phyloP scores from a whole-genome alignment of 2,329 filamentous ascomycete genomes.

The Lecanicillium sp. region DNA sequence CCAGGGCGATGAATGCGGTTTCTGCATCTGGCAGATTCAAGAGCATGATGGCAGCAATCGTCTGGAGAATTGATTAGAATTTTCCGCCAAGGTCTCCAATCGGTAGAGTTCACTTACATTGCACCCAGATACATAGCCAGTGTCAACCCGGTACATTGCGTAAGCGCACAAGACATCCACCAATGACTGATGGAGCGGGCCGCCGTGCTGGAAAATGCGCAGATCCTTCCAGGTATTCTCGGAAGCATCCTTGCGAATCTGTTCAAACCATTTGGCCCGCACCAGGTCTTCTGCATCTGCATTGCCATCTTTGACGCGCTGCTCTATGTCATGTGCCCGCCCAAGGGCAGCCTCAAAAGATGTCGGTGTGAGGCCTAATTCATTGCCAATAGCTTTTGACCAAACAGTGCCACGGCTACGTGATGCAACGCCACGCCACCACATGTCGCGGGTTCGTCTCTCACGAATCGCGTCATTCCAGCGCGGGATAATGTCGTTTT shows the following conservation, averaged over 20 bases:
- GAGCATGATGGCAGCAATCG: slow-evolving; percentile 64
- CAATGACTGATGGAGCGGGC: slow-evolving; percentile 59
- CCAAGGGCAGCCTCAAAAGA: slow-evolving; percentile 65
- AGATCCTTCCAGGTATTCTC: slow-evolving; percentile 61
- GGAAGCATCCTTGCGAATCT: slow-evolving; percentile 56
- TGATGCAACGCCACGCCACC: slow-evolving; percentile 73
- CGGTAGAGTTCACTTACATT: slow-evolving; percentile 48
- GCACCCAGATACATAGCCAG: slow-evolving; percentile 67
- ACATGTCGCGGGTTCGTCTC: slow-evolving; percentile 63
- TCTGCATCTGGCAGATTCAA: slow-evolving; percentile 59
- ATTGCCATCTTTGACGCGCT: slow-evolving; percentile 42
- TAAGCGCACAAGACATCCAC: slow-evolving; percentile 71
- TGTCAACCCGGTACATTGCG: slow-evolving; percentile 72
- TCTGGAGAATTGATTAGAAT: slow-evolving; percentile 32
- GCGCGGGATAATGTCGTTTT: slow-evolving; percentile 65
- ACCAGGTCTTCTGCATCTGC: slow-evolving; percentile 44
- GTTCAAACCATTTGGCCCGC: slow-evolving; percentile 52
- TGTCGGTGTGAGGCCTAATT: slow-evolving; percentile 55
- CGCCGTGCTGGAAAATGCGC: slow-evolving; percentile 59
- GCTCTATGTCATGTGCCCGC: slow-evolving; percentile 55
- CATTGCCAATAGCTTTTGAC: slow-evolving; percentile 64
- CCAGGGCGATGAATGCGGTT: slow-evolving; percentile 61
- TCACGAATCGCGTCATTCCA: slow-evolving; percentile 66
- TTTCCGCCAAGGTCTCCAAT: slow-evolving; percentile 11
- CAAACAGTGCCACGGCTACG: slow-evolving; percentile 62